These are phyloP conservation scores for Phyllosticta citriasiana DNA, from an alignment of 2,329 filamentous ascomycete species.

Conservation along the genomic window DNA sequence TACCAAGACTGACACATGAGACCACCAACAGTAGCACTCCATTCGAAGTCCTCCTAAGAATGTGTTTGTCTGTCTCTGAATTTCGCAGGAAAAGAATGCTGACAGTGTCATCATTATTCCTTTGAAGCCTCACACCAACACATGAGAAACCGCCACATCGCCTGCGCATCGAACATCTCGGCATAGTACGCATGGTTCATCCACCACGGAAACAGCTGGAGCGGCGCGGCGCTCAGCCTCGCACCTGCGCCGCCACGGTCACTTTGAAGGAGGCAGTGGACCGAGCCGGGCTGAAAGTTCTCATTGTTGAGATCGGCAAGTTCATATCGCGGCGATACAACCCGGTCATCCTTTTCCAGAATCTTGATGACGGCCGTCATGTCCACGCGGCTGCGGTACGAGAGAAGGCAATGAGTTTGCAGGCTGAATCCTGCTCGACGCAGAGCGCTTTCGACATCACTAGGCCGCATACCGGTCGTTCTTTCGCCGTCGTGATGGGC, in stretches of 20 bases:
- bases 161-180: background rate
- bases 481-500: background rate
- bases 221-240: background rate
- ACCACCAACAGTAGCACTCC: too few species aligned
- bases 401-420: background rate
- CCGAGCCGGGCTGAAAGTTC: background rate
- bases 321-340: background rate
- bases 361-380: background rate
- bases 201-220: background rate
- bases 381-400: background rate
- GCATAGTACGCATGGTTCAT: background rate
- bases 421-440: background rate
- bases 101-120: too few species aligned
- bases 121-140: too few species aligned
- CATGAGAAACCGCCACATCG: background rate
- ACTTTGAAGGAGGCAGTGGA: background rate
- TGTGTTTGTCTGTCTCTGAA: too few species aligned
- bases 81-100: too few species aligned
- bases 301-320: background rate
- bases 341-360: background rate
- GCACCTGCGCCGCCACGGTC: background rate
- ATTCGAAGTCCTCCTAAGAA: too few species aligned
- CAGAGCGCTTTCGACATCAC: background rate
- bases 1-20: too few species aligned
- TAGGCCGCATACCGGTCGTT: background rate